phyloP scores from a whole-genome alignment of 352 stramenopile genomes.

The Globisporangium recalcitrans region DNA sequence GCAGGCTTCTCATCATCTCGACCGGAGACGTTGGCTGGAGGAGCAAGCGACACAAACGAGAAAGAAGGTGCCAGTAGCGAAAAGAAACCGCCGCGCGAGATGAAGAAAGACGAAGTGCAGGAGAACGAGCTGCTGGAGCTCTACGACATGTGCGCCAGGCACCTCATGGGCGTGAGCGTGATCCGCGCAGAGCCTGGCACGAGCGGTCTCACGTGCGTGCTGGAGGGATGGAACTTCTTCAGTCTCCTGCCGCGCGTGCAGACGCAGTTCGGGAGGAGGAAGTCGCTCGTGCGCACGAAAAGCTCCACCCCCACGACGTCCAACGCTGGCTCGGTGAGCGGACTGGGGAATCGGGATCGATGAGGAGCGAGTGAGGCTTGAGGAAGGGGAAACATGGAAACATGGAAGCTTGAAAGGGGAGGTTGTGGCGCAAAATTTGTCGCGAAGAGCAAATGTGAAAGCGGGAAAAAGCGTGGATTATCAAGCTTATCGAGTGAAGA shows the following conservation, averaged over 20 bases:
- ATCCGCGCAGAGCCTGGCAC: conserved; percentile 59
- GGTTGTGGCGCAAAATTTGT: not conserved
- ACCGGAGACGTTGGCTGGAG: not conserved
- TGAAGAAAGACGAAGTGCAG: conserved; percentile 25
- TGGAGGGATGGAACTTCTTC: conserved; percentile 70
- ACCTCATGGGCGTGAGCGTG: conserved; percentile 46
- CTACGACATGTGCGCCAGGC: conserved; percentile 45
- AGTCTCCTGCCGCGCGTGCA: conserved; percentile 44
- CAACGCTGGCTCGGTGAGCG: not conserved
- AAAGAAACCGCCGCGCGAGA: conserved; percentile 9
- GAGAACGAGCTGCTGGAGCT: conserved; percentile 54
- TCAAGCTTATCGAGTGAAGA: not conserved
- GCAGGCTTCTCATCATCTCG: not conserved
- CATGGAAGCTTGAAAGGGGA: no score
- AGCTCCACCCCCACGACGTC: conserved; percentile 24
- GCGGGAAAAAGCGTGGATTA: not conserved
- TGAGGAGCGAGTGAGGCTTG: no score
- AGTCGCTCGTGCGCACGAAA: conserved; percentile 32
- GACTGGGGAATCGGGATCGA: conserved; percentile 7
- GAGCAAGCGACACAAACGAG: not conserved
- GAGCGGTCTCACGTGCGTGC: conserved; percentile 44
- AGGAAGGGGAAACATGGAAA: no score
- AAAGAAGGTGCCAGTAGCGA: not conserved
- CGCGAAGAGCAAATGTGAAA: not conserved
- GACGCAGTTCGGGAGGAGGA: conserved; percentile 17